These are phyloP conservation scores for Gentiana macrophylla DNA, from an alignment of 257 asterid species.

Conservation along the genomic window DNA sequence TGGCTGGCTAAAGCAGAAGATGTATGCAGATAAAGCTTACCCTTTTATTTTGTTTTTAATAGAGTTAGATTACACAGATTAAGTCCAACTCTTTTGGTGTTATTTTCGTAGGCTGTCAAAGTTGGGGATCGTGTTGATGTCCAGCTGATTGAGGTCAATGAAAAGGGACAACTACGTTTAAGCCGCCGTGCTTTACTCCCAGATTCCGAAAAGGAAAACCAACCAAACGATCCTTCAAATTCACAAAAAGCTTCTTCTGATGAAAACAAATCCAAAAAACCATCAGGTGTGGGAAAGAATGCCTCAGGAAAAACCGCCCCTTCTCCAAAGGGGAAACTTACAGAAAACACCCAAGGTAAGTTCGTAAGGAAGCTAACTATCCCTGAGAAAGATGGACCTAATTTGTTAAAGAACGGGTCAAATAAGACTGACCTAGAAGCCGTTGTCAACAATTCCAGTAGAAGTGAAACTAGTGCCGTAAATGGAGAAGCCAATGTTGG, in stretches of 20 bases:
- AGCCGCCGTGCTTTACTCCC: slow-evolving; percentile 95
- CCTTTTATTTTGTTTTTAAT: slow-evolving; percentile 1
- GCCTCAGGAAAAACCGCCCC: slow-evolving; percentile 21
- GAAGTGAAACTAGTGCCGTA: slow-evolving; percentile 33
- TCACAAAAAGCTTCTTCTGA: slow-evolving; percentile 27
- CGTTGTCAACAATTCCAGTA: slow-evolving; percentile 24
- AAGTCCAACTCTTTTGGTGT: slow-evolving; percentile 14
- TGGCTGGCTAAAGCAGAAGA: slow-evolving; percentile 97
- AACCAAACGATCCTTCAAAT: slow-evolving; percentile 23
- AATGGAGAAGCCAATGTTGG: slow-evolving; percentile 74
- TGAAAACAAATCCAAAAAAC: slow-evolving; percentile 30
- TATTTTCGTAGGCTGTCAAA: slow-evolving; percentile 55
- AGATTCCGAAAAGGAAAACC: slow-evolving; percentile 48
- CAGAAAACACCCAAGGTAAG: slow-evolving; percentile 23
- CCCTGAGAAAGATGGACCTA: slow-evolving; percentile 31
- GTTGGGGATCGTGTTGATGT: slow-evolving; percentile 93
- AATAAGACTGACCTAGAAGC: slow-evolving; percentile 33
- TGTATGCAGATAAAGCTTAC: slow-evolving; percentile 36
- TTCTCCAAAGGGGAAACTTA: slow-evolving; percentile 10
- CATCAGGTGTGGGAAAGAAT: slow-evolving; percentile 18
- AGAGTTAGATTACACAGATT: slow-evolving; percentile 9
- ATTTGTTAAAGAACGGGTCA: slow-evolving; percentile 27
- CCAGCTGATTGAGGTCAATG: slow-evolving; percentile 94
- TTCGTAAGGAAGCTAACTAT: slow-evolving; percentile 29
- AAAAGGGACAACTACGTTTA: slow-evolving; percentile 90